Percentiles rank a stretch among this genome's conserved stretches.
These are phyloP conservation scores for Pestalotiopsis sp. DNA, from an alignment of 2,329 filamentous ascomycete species.

Conservation along the genomic window DNA sequence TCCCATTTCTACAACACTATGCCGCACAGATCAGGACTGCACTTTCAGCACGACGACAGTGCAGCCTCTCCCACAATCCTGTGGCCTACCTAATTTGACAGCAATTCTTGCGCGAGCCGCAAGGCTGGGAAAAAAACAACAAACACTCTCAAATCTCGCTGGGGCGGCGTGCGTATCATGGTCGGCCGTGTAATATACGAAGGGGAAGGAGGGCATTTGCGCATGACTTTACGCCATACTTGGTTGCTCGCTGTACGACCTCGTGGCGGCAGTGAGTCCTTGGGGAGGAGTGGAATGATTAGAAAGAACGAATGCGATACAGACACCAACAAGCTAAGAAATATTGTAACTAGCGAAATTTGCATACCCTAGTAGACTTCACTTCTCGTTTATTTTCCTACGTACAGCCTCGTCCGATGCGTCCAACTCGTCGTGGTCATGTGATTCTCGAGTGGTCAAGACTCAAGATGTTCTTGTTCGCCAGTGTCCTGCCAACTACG, in stretches of 20 bases:
- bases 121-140: neutral
- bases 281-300: neutral
- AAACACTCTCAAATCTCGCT: neutral
- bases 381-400: neutral
- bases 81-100: neutral
- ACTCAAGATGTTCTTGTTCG: neutral
- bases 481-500: no score
- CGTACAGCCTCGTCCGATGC: neutral
- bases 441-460: neutral
- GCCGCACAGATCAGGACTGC: neutral
- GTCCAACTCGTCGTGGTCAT: neutral
- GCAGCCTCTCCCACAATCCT: neutral
- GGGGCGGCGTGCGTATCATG: neutral
- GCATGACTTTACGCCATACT: neutral
- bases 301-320: neutral
- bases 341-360: constrained; percentile 9
- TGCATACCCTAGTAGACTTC: constrained; percentile 9
- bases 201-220: neutral
- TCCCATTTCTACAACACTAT: neutral
- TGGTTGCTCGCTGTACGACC: neutral
- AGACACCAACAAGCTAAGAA: neutral
- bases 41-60: neutral
- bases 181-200: neutral
- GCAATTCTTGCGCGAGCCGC: neutral
- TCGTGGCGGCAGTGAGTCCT: neutral